These are phyloP conservation scores for Litchi chinensis DNA, from an alignment of 345 rosid species.

Conservation along the genomic window DNA sequence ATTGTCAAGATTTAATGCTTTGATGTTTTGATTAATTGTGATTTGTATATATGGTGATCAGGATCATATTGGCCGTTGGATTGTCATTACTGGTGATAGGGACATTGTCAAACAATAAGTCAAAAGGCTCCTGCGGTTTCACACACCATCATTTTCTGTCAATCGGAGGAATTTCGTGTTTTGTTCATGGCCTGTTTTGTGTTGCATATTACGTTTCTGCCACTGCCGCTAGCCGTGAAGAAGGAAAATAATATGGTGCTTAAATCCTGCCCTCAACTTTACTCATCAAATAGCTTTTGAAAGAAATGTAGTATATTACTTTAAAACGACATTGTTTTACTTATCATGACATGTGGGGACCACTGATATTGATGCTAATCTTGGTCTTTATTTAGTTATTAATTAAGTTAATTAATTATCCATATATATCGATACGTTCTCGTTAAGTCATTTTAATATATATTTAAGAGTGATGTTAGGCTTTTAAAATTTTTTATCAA, in stretches of 20 bases:
- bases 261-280: conserved; percentile 9
- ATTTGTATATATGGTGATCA: conserved; percentile 27
- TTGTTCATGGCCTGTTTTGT: conserved; percentile 79
- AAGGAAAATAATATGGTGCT: conserved; percentile 41
- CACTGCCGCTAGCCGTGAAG: conserved; percentile 51
- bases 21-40: background rate
- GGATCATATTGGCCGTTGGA: conserved; percentile 81
- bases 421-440: background rate
- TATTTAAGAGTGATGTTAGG: no score
- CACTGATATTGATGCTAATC: background rate
- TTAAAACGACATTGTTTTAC: background rate
- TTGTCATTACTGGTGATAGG: conserved; percentile 78
- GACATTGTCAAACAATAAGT: conserved; percentile 68
- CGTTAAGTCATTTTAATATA: background rate
- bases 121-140: conserved; percentile 83
- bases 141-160: conserved; percentile 86
- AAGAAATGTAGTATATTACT: background rate
- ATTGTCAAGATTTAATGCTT: background rate
- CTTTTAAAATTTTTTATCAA: no score
- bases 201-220: conserved; percentile 86
- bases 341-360: background rate
- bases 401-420: background rate
- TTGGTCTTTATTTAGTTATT: background rate
- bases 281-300: conserved; percentile 4
- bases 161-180: conserved; percentile 85